These are phyloP conservation scores for Tetrahymena elliotti DNA, from an alignment of 73 alveolate species.

Conservation along the genomic window DNA sequence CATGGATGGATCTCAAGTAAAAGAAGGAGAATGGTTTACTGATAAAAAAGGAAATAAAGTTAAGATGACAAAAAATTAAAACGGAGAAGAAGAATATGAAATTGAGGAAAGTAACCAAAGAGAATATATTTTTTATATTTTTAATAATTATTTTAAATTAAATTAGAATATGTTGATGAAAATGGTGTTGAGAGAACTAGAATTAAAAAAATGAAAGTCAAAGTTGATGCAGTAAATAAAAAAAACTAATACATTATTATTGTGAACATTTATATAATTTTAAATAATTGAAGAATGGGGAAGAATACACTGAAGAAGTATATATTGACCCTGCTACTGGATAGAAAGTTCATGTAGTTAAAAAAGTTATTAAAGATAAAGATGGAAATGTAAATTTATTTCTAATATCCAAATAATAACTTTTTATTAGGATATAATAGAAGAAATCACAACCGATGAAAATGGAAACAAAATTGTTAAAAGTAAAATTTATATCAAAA, in stretches of 20 bases:
- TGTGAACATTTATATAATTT: too few relatives aligned
- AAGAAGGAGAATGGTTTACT: background rate
- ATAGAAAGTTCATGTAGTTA: background rate
- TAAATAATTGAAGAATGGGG: background rate
- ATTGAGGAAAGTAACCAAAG: conserved; percentile 24
- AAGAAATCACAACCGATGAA: conserved; percentile 15
- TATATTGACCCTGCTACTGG: background rate
- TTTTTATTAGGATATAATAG: background rate
- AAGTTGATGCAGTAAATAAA: background rate
- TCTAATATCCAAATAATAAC: background rate
- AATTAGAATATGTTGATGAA: conserved; percentile 17
- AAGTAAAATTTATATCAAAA: background rate
- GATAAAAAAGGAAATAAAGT: background rate
- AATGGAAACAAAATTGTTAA: conserved; percentile 28
- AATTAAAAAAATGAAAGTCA: conserved; percentile 38
- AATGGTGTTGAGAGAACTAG: conserved; percentile 20
- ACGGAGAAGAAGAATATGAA: conserved; percentile 39
- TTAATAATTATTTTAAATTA: background rate
- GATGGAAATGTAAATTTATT: background rate
- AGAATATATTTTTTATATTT: background rate
- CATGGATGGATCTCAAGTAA: conserved; percentile 5
- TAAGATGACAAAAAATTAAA: conserved; percentile 4
- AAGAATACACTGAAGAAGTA: background rate
- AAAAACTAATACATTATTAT: background rate
- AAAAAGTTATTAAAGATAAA: background rate